These are phyloP conservation scores for Capillidium heterosporum DNA, from an alignment of 371 early-diverging fungal species.

Conservation along the genomic window DNA sequence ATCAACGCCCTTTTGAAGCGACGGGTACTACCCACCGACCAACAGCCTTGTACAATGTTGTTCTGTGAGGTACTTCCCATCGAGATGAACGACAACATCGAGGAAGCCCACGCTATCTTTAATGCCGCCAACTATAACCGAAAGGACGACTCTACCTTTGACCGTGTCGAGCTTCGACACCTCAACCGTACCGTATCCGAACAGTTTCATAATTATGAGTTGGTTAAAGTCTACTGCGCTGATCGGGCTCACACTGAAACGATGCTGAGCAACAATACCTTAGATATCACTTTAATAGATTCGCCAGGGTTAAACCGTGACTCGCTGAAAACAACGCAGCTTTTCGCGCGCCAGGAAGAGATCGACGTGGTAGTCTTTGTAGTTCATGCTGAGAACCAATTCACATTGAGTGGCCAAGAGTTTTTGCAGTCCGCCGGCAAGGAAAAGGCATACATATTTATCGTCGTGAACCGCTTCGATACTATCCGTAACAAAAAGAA, in stretches of 20 bases:
- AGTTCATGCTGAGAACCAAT: conserved; percentile 95
- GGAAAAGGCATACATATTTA: conserved; percentile 95
- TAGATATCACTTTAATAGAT: conserved; percentile 90
- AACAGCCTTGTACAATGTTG: conserved; percentile 89
- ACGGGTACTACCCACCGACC: conserved; percentile 80
- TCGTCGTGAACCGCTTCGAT: conserved; percentile 94
- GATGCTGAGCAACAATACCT: conserved; percentile 78
- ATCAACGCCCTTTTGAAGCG: conserved; percentile 86
- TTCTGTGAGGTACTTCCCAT: conserved; percentile 88
- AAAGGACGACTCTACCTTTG: conserved; percentile 47
- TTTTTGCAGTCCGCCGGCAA: conserved; percentile 87
- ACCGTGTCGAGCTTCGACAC: conserved; percentile 37
- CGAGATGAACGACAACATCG: conserved; percentile 55
- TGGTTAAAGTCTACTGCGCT: conserved; percentile 75
- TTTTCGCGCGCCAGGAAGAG: conserved; percentile 92
- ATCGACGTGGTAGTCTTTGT: conserved; percentile 97
- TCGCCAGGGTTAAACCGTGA: conserved; percentile 97
- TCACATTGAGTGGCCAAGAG: conserved; percentile 78
- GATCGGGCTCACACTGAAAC: conserved; percentile 46
- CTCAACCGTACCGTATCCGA: conserved; percentile 29
- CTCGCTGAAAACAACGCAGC: conserved; percentile 82
- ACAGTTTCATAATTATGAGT: conserved; percentile 46
- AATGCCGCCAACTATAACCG: conserved; percentile 45
- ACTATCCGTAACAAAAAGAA: conserved; percentile 82
- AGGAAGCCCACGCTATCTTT: conserved; percentile 77